Conservation (phyloP, 1,139 yeast genomes). For the Arxiozyma bovina region DNA sequence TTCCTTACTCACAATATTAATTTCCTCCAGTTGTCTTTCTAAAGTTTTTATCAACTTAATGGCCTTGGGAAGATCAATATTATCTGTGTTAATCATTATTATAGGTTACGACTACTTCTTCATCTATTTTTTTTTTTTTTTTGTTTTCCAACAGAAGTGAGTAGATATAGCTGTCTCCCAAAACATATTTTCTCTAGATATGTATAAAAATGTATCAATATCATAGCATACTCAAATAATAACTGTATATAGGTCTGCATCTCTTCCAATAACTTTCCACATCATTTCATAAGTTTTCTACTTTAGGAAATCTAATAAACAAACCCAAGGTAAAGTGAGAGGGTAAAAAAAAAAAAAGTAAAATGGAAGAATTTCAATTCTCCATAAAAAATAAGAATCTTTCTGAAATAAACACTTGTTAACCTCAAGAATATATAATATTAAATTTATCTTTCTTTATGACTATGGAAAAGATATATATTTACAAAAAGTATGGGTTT, state of each 20-base stretch:
- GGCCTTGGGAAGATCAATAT: constrained; percentile 9
- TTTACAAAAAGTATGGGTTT: not conserved
- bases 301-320: not conserved
- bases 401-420: too few species aligned
- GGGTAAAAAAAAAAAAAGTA: not conserved
- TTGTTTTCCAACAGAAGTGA: not conserved
- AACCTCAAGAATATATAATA: too few species aligned
- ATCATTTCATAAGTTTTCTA: not conserved
- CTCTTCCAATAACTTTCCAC: too few species aligned
- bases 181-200: too few species aligned
- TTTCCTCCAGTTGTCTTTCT: constrained; percentile 16
- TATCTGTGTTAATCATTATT: not conserved
- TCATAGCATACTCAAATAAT: too few species aligned
- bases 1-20: constrained; percentile 15
- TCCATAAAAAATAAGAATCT: not conserved
- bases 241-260: too few species aligned
- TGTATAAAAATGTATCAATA: too few species aligned
- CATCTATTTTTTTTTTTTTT: not conserved
- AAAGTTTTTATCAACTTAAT: constrained; percentile 10
- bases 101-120: too few species aligned
- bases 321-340: not conserved
- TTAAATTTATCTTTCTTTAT: too few species aligned
- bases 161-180: too few species aligned
- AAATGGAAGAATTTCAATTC: not conserved
- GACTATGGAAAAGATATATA: not conserved